Evolutionary conservation across 2,329 filamentous ascomycete genomes (phyloP).

Genomic region (Pestalotiopsis sp.): DNA sequence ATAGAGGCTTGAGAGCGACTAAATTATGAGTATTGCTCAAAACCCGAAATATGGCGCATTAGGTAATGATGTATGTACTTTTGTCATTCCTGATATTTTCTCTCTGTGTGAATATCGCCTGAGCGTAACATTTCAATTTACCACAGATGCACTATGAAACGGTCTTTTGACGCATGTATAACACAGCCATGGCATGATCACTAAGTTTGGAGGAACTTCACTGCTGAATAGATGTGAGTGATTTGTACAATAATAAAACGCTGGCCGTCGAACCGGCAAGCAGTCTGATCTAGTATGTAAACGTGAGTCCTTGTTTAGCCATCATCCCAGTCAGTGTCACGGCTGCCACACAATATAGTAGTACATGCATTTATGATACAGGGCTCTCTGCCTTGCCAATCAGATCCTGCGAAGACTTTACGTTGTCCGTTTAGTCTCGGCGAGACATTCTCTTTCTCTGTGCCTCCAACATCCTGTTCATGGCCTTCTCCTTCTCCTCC

Average conservation of each 20-base stretch:
- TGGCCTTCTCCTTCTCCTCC: slow-evolving; percentile 43
- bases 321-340: neutral
- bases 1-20: no score
- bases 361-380: neutral
- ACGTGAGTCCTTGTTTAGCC: neutral
- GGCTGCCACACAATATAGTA: neutral
- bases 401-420: neutral
- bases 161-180: no score
- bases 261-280: neutral
- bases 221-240: neutral
- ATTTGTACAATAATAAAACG: neutral
- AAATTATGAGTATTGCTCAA: no score
- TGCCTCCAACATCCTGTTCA: slow-evolving; percentile 20
- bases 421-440: neutral
- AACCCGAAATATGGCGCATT: no score
- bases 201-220: neutral
- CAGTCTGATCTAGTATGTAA: neutral
- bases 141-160: no score
- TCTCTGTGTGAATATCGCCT: no score
- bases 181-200: no score
- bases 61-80: no score
- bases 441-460: slow-evolving; percentile 5
- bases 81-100: no score
- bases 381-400: neutral
- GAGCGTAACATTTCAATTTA: no score